These are phyloP conservation scores for Rehmannia glutinosa DNA, from an alignment of 257 asterid species.

Conservation along the genomic window DNA sequence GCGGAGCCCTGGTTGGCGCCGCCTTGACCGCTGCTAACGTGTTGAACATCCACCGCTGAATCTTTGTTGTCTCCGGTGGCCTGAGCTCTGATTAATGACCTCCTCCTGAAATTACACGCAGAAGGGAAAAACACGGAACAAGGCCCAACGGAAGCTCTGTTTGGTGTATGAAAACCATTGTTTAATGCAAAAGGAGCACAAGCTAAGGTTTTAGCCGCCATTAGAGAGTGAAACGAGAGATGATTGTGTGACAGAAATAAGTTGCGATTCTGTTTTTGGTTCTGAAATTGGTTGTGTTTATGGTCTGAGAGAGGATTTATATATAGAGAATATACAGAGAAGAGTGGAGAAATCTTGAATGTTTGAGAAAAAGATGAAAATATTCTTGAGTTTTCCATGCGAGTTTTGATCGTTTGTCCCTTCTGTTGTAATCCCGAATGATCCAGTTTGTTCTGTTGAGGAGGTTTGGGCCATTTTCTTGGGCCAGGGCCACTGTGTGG, in stretches of 20 bases:
- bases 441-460: no score
- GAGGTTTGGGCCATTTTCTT: not conserved
- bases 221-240: not conserved
- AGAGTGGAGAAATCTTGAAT: constrained; percentile 35
- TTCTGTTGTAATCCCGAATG: no score
- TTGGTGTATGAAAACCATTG: not conserved
- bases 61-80: constrained; percentile 44
- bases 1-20: constrained; percentile 28
- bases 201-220: constrained; percentile 43
- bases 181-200: constrained; percentile 30
- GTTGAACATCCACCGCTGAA: constrained; percentile 51
- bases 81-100: constrained; percentile 31
- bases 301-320: not conserved
- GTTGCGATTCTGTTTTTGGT: not conserved
- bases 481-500: no score
- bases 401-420: no score
- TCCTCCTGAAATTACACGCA: not conserved
- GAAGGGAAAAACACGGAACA: constrained; percentile 34
- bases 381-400: not conserved
- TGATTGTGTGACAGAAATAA: no score
- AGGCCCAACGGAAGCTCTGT: constrained; percentile 19
- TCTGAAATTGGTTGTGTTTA: not conserved
- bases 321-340: constrained; percentile 22
- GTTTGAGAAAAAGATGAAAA: constrained; percentile 15
- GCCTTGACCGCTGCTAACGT: constrained; percentile 1